A percentile compares a stretch with the other conserved stretches of the same genome.
phyloP scores from a whole-genome alignment of 2,329 filamentous ascomycete genomes.

The Fusarium sp. region DNA sequence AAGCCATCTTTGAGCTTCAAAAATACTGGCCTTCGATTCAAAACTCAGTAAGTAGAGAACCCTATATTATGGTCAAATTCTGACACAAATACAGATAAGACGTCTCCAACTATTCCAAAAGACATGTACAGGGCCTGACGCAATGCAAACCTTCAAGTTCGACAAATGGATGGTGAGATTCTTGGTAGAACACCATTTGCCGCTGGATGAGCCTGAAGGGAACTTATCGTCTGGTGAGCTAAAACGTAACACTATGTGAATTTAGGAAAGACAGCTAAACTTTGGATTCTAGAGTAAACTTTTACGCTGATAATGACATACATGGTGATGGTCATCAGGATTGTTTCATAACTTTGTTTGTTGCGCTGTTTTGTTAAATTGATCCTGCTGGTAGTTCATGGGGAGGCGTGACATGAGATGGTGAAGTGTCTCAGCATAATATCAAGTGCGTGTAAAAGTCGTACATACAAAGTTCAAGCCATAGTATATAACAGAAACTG shows the following conservation, averaged over 20 bases:
- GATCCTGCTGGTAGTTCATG: neutral
- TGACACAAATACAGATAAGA: constrained; percentile 1
- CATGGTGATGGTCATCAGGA: fast-evolving
- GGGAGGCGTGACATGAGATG: neutral
- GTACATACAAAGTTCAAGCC: neutral
- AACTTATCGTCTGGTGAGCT: neutral
- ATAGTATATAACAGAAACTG: neutral
- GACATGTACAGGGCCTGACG: neutral
- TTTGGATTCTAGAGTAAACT: neutral
- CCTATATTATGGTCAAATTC: neutral
- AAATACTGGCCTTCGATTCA: constrained; percentile 14
- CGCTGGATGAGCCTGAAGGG: constrained; percentile 15
- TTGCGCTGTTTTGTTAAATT: neutral
- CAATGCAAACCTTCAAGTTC: constrained; percentile 16
- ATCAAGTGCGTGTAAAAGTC: neutral
- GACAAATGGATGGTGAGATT: constrained; percentile 25
- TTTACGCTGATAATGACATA: neutral
- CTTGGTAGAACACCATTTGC: constrained; percentile 14
- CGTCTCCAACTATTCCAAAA: constrained; percentile 9
- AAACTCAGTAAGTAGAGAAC: constrained; percentile 3
- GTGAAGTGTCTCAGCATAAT: neutral
- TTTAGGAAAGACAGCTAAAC: no score
- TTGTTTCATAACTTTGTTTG: neutral
- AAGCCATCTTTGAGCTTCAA: constrained; percentile 16
- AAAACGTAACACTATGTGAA: neutral